Evolutionary conservation across 2,329 filamentous ascomycete genomes (phyloP), one percentile per base, ranked within the genome.

Genomic region (Diaporthe ilicicola): DNA sequence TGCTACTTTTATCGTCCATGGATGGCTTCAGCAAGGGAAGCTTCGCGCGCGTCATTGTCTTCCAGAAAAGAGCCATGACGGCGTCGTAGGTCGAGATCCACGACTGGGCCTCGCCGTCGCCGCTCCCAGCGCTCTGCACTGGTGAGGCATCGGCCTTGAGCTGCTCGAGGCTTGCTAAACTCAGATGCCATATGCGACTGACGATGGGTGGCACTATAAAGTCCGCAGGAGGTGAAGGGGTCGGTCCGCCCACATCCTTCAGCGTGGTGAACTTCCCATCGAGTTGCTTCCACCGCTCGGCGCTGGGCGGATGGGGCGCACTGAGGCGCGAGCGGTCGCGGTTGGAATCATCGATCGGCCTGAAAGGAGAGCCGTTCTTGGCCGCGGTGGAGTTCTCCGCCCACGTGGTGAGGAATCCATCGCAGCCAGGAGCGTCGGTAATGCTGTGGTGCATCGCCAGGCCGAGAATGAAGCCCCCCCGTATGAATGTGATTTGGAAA

Each of bases 331-430:
- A 56, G 22, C 54, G 54, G 54, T 56, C 54, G 34, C 54, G 54
- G 22, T 56, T 42, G 34, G 54, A 39, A 27, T 56, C 54, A 13
- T 64, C 46, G 24, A 69, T 54, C 12, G 74, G 54, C 0, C 69
- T 51, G 59, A 75, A 74, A 0, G 74, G 56, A 1, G 27, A 44
- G 12, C 75, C 75, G 3, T 54, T 42, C 4, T 64, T 68, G 5
- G 74, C 73, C 3, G 77, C 75, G 13, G 56, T 61, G 12, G 73
- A 73, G 69, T 77, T 78, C 59, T 74, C 70, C n/a, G 77, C 76
- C 76, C 76, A 78, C 34, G 74, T 74, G 3, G 74, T 74, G 19
- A 78, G 67, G 70, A 79, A 76, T n/a, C 75, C 76, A 62, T 78
- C 75, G 50, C 72, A 76, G 13, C 78, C 76, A 27, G 76, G 74